Percentiles rank a stretch among this genome's conserved stretches.
These are phyloP conservation scores for Microsporum ferrugineum DNA, from an alignment of 2,329 filamentous ascomycete genomes.

Conservation along the genomic window DNA sequence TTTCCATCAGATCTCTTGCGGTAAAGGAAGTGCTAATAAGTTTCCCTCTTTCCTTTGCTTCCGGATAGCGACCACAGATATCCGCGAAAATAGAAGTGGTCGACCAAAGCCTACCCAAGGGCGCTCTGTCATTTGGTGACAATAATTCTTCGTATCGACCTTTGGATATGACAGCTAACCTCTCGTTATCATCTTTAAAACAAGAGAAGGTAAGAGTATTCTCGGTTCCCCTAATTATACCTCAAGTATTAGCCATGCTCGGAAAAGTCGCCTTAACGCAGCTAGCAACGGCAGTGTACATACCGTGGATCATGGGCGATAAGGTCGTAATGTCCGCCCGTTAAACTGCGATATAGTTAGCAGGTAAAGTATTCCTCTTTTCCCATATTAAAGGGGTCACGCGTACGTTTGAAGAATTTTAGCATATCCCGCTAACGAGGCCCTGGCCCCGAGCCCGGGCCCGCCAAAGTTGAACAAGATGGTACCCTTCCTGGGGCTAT, in stretches of 20 bases:
- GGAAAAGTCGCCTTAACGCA: background rate
- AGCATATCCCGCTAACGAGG: background rate
- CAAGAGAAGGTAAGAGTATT: constrained; percentile 9
- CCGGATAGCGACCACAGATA: background rate
- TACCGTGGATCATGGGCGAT: constrained; percentile 15
- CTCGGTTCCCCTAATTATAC: constrained; percentile 5
- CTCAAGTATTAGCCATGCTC: background rate
- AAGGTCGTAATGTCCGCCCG: constrained; percentile 10
- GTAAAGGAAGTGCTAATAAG: constrained; percentile 34
- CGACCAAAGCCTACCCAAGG: constrained; percentile 1
- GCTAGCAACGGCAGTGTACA: background rate
- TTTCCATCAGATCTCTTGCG: constrained; percentile 34
- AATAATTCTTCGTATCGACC: background rate
- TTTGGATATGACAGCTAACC: background rate
- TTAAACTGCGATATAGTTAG: constrained; percentile 4
- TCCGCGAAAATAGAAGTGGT: background rate
- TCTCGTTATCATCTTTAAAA: background rate
- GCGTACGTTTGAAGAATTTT: constrained; percentile 3
- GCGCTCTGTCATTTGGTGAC: background rate
- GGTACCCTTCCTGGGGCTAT: constrained; percentile 21
- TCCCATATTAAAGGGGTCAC: background rate
- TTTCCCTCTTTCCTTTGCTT: constrained; percentile 21
- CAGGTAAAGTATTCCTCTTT: background rate
- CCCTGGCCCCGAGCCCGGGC: constrained; percentile 14
- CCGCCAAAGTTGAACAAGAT: constrained; percentile 25